Conservation (phyloP, 805 yeast species). For the Kluyveromyces lactis region DNA sequence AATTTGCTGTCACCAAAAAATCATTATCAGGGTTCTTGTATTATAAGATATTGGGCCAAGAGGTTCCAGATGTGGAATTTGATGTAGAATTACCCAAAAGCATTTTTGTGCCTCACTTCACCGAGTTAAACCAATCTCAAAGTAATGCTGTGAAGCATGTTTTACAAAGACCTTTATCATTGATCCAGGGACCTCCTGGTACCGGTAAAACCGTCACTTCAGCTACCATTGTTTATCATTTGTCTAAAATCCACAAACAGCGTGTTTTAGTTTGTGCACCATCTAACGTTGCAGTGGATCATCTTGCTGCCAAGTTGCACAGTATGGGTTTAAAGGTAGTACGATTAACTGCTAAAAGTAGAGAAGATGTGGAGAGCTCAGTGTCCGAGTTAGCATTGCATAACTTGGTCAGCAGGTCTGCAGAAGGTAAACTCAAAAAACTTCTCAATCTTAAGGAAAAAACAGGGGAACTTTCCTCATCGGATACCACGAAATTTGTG, state of each 20-base stretch:
- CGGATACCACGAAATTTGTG: constrained; percentile 41
- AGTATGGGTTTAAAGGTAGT: constrained; percentile 70
- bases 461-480: constrained; percentile 55
- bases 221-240: constrained; percentile 76
- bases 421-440: constrained; percentile 51
- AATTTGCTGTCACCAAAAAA: constrained; percentile 60
- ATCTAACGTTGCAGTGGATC: constrained; percentile 92
- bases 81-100: constrained; percentile 52
- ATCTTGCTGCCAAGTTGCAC: constrained; percentile 66
- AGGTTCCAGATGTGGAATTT: constrained; percentile 54
- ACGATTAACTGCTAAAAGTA: constrained; percentile 62
- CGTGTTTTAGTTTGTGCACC: constrained; percentile 88
- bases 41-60: constrained; percentile 74
- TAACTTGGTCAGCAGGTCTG: constrained; percentile 37
- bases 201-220: constrained; percentile 95
- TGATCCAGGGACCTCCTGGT: constrained; percentile 95
- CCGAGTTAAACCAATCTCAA: constrained; percentile 71
- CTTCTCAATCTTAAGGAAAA: constrained; percentile 51
- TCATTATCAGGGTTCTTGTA: constrained; percentile 70
- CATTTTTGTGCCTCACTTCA: constrained; percentile 57
- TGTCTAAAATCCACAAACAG: constrained; percentile 51
- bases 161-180: constrained; percentile 60
- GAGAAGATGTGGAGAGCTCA: constrained; percentile 72
- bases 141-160: constrained; percentile 66
- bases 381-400: constrained; percentile 53